phyloP scores from a whole-genome alignment of 108 stramenopile genomes.

The Nitzschia putrida region DNA sequence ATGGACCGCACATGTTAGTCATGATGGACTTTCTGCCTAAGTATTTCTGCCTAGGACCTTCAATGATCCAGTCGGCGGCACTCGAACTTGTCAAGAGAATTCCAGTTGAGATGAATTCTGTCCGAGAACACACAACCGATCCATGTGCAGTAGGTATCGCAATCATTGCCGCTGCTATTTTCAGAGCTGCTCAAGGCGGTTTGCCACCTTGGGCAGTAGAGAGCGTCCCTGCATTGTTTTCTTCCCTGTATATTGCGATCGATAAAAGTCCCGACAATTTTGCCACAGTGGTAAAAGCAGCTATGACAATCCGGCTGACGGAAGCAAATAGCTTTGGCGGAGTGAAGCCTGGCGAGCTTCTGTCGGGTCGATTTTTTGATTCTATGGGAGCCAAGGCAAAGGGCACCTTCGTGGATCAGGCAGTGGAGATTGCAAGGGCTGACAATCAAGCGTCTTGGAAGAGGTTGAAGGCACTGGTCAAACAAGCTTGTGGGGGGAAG shows the following conservation, averaged over 20 bases:
- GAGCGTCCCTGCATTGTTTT: constrained; percentile 55
- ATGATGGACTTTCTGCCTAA: constrained; percentile 62
- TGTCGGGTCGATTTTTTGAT: constrained; percentile 70
- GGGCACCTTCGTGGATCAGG: constrained; percentile 51
- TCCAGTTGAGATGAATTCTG: constrained; percentile 13
- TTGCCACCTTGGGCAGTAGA: constrained; percentile 86
- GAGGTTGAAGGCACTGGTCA: constrained; percentile 66
- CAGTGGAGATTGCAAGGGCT: constrained; percentile 43
- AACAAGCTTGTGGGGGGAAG: constrained; percentile 82
- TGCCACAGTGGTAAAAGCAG: constrained; percentile 40
- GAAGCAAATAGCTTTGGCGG: constrained; percentile 35
- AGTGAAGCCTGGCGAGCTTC: constrained; percentile 46
- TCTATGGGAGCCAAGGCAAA: constrained; percentile 50
- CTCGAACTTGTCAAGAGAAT: constrained; percentile 21
- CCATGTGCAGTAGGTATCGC: constrained; percentile 44
- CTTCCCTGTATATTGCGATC: constrained; percentile 49
- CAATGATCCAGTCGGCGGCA: constrained; percentile 42
- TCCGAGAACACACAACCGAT: constrained; percentile 21
- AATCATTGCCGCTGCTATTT: constrained; percentile 63
- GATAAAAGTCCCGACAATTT: constrained; percentile 47
- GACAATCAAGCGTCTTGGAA: constrained; percentile 63
- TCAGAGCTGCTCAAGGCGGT: constrained; percentile 67
- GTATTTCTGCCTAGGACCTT: constrained; percentile 47
- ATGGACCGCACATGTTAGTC: constrained; percentile 78
- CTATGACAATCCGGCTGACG: constrained; percentile 47